Percentiles rank a stretch among this genome's conserved stretches.
These are phyloP conservation scores for Tolypocladium ovalisporum DNA, from an alignment of 2,329 filamentous ascomycete species.

Conservation along the genomic window DNA sequence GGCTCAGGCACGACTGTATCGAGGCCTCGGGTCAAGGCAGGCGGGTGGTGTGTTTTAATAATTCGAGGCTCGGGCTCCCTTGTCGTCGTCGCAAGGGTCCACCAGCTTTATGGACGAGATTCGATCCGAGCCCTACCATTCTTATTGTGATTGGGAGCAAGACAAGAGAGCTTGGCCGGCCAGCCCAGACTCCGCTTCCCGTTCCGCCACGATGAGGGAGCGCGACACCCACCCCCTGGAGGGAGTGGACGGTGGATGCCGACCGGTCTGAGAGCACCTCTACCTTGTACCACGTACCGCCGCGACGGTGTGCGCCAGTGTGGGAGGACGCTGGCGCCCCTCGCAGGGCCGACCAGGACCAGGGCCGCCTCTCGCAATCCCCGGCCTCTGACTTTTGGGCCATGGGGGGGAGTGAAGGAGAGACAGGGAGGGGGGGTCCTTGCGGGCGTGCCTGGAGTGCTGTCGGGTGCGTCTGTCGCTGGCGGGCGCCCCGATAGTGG, in stretches of 20 bases:
- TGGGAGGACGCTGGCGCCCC: background rate
- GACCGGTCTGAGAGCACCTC: background rate
- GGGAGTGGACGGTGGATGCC: background rate
- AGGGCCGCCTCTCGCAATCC: background rate
- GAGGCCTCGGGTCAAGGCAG: background rate
- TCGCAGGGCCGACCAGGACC: background rate
- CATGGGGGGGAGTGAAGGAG: background rate
- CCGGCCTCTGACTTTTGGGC: background rate
- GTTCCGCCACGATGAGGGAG: background rate
- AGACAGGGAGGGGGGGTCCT: background rate
- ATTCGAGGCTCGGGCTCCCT: background rate
- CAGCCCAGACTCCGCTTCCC: background rate
- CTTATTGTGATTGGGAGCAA: background rate
- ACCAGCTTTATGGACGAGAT: background rate
- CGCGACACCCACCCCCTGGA: background rate
- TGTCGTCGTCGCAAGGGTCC: background rate
- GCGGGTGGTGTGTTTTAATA: constrained; percentile 1
- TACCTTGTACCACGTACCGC: background rate
- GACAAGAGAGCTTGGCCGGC: background rate
- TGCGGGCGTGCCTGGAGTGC: background rate
- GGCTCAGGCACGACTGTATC: background rate
- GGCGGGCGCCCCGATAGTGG: background rate
- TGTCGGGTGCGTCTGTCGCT: background rate
- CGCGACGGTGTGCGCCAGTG: background rate
- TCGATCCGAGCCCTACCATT: background rate